Percentiles rank a stretch among this genome's conserved stretches.
phyloP scores from a whole-genome alignment of 306 rosid species.

The Herpetospermum pedunculosum region DNA sequence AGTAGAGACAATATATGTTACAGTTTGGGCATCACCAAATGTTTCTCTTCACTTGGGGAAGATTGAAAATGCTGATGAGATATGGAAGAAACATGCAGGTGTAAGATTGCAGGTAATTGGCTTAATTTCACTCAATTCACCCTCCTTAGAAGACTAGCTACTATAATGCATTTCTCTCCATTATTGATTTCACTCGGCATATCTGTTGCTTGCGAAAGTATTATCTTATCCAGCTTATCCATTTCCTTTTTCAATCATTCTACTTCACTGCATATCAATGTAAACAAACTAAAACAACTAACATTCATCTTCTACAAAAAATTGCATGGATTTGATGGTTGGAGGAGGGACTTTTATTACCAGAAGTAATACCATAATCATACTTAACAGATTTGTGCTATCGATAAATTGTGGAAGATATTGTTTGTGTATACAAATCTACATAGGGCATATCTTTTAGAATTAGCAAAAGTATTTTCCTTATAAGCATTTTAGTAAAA shows the following conservation, averaged over 20 bases:
- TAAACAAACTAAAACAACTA: background rate
- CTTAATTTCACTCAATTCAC: background rate
- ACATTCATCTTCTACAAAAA: background rate
- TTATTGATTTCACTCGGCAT: background rate
- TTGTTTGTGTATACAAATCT: background rate
- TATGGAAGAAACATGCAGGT: conserved; percentile 75
- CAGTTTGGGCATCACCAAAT: conserved; percentile 82
- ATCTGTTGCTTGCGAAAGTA: background rate
- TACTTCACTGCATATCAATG: background rate
- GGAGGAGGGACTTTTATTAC: background rate
- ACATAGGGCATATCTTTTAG: background rate
- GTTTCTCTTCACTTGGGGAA: conserved; percentile 83
- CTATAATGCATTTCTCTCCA: background rate
- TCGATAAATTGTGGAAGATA: background rate
- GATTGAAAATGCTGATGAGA: conserved; percentile 81
- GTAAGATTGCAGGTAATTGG: conserved; percentile 61
- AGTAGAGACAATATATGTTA: conserved; percentile 66
- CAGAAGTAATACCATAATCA: background rate
- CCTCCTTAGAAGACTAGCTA: background rate
- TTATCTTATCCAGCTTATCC: background rate
- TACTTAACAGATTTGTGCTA: no score
- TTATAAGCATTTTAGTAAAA: no score
- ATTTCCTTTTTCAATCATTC: background rate
- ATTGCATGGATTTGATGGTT: background rate
- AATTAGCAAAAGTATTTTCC: background rate